Evolutionary conservation across 345 rosid genomes (phyloP).

Genomic region (Hirschfeldia incana): DNA sequence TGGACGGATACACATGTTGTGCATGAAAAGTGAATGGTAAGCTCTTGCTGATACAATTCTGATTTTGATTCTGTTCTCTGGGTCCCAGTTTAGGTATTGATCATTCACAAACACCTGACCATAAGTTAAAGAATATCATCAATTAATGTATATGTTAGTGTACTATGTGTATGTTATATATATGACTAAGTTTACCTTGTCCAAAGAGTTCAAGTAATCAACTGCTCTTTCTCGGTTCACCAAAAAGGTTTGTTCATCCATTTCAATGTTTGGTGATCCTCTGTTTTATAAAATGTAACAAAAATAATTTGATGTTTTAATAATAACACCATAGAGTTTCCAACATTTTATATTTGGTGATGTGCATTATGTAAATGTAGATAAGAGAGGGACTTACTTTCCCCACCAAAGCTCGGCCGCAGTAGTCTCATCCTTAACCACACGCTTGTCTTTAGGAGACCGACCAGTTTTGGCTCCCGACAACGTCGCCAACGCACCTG

Average conservation of each 20-base stretch:
- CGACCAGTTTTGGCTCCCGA: constrained; percentile 94
- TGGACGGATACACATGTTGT: constrained; percentile 99
- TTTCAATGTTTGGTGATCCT: constrained; percentile 98
- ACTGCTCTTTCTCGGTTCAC: constrained; percentile 98
- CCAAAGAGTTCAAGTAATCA: constrained; percentile 94
- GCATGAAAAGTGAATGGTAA: constrained; percentile 97
- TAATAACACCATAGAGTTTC: neutral
- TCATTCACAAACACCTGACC: constrained; percentile 90
- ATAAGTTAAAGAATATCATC: neutral
- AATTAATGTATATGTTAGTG: neutral
- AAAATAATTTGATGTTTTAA: neutral
- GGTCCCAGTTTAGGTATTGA: constrained; percentile 94
- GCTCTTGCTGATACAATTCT: constrained; percentile 97
- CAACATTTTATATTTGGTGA: neutral
- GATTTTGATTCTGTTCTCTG: constrained; percentile 81
- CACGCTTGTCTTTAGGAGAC: constrained; percentile 88
- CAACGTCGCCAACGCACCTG: constrained; percentile 84
- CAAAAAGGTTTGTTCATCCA: constrained; percentile 96
- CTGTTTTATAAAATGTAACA: constrained; percentile 37
- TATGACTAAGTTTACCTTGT: constrained; percentile 55
- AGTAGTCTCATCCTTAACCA: constrained; percentile 75
- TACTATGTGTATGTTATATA: too few species aligned
- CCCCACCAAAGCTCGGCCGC: constrained; percentile 89
- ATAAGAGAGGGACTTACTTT: constrained; percentile 54
- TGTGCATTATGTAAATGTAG: constrained; percentile 1